Percentiles rank a stretch among this genome's conserved stretches.
Conservation (phyloP, 352 stramenopile species). For the Phytopythium kandeliae region DNA sequence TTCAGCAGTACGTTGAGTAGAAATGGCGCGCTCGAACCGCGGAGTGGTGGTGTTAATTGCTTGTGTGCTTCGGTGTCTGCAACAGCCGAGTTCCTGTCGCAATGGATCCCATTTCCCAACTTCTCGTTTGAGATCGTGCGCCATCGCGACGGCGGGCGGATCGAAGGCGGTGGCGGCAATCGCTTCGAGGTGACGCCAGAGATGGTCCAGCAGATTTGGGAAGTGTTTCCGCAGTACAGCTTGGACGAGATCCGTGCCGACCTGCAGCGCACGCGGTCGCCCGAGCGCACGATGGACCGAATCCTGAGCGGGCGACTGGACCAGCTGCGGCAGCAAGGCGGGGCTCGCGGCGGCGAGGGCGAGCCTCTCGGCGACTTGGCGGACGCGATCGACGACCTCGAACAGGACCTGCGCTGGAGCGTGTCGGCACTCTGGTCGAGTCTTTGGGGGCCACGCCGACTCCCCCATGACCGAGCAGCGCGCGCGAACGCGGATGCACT, state of each 20-base stretch:
- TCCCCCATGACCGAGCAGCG: neutral
- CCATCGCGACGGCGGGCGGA: conserved; percentile 16
- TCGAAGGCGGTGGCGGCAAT: conserved; percentile 3
- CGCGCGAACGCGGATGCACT: neutral
- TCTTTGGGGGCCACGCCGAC: conserved; percentile 12
- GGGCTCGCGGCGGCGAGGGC: conserved; percentile 15
- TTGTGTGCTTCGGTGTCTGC: conserved; percentile 7
- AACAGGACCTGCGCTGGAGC: conserved; percentile 32
- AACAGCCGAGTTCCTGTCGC: conserved; percentile 60
- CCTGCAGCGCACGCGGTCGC: conserved; percentile 44
- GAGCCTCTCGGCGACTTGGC: conserved; percentile 19
- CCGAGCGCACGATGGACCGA: conserved; percentile 67
- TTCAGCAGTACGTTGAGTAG: conserved; percentile 61
- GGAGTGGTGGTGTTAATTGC: conserved; percentile 3
- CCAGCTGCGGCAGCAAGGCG: conserved; percentile 19
- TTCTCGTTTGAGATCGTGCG: conserved; percentile 77
- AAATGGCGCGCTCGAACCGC: conserved; percentile 1
- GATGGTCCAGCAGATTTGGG: conserved; percentile 69
- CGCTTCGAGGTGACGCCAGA: conserved; percentile 56
- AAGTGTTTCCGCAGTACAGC: conserved; percentile 71
- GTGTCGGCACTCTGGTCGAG: conserved; percentile 29
- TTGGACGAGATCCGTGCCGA: conserved; percentile 50
- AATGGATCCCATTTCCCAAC: conserved; percentile 63
- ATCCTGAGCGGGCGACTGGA: conserved; percentile 55
- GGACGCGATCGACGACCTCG: conserved; percentile 28